Percentiles rank a stretch among this genome's conserved stretches.
Evolutionary conservation across 768 basidiomycete genomes (phyloP).

Genomic region (Amanita jacksonii): DNA sequence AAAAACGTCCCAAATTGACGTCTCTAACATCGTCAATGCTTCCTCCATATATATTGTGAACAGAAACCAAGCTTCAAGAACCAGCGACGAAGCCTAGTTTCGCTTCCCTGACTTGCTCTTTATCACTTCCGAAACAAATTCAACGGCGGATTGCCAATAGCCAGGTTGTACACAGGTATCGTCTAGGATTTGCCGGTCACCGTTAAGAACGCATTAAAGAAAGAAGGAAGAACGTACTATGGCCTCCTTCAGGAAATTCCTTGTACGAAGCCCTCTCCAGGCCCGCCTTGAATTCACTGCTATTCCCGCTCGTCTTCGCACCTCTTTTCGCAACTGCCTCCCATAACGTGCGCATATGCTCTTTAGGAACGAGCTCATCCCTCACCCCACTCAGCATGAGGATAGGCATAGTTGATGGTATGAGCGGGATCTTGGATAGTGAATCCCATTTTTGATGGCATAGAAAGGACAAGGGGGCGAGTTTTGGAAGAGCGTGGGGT

Average conservation of each 20-base stretch:
- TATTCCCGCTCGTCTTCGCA: slow-evolving; percentile 29
- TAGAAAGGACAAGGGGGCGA: slow-evolving; percentile 67
- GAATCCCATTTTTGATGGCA: slow-evolving; percentile 90
- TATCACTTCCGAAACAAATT: slow-evolving; percentile 30
- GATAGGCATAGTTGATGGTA: slow-evolving; percentile 60
- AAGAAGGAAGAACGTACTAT: slow-evolving; percentile 32
- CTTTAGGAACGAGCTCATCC: slow-evolving; percentile 68
- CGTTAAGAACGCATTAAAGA: not conserved
- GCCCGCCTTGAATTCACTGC: slow-evolving; percentile 35
- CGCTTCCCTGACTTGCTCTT: not conserved
- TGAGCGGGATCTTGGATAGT: slow-evolving; percentile 47
- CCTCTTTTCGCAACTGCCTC: slow-evolving; percentile 49
- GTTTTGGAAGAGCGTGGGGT: slow-evolving; percentile 67
- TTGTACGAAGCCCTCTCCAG: slow-evolving; percentile 45
- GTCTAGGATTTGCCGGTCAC: slow-evolving; percentile 21
- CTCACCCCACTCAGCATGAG: slow-evolving; percentile 69
- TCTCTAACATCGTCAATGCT: too few species aligned
- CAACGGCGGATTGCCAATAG: slow-evolving; percentile 42
- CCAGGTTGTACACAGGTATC: slow-evolving; percentile 47
- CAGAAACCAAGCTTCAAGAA: too few species aligned
- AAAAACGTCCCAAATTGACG: too few species aligned
- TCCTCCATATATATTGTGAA: too few species aligned
- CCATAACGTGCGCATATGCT: slow-evolving; percentile 72
- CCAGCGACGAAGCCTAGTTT: too few species aligned
- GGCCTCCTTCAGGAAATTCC: slow-evolving; percentile 43